Evolutionary conservation across 148 eudicot genomes (phyloP).

Genomic region (Chenopodium berlandieri): DNA sequence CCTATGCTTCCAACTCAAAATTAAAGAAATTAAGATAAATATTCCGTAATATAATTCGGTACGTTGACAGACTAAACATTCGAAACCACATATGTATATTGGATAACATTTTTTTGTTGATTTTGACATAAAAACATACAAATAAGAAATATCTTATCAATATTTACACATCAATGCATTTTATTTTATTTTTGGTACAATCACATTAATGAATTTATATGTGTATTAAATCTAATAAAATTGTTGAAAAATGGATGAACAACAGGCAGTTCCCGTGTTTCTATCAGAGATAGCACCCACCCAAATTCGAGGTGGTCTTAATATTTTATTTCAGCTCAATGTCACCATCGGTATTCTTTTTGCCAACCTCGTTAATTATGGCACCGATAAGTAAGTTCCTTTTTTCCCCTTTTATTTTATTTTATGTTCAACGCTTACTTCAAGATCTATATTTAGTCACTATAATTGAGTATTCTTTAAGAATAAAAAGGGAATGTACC

Average conservation of each 20-base stretch:
- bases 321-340: constrained; percentile 82
- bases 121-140: too few species aligned
- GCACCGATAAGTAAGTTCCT: constrained; percentile 65
- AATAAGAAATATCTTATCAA: too few species aligned
- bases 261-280: constrained; percentile 89
- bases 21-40: too few species aligned
- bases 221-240: too few species aligned
- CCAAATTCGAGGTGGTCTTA: constrained; percentile 77
- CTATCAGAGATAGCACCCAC: constrained; percentile 95
- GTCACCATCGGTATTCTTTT: constrained; percentile 89
- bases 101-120: too few species aligned
- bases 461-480: neutral
- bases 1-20: too few species aligned
- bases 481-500: neutral
- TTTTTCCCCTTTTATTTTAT: neutral
- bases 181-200: too few species aligned
- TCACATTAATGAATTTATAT: too few species aligned
- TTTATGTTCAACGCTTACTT: neutral
- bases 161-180: too few species aligned
- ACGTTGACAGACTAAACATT: too few species aligned
- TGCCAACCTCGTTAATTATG: constrained; percentile 79
- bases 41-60: too few species aligned
- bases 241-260: neutral
- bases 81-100: too few species aligned
- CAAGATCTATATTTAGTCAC: neutral